Evolutionary conservation across 345 rosid genomes (phyloP), one percentile per base, ranked within the genome.

Genomic region (Arabis hirsuta): DNA sequence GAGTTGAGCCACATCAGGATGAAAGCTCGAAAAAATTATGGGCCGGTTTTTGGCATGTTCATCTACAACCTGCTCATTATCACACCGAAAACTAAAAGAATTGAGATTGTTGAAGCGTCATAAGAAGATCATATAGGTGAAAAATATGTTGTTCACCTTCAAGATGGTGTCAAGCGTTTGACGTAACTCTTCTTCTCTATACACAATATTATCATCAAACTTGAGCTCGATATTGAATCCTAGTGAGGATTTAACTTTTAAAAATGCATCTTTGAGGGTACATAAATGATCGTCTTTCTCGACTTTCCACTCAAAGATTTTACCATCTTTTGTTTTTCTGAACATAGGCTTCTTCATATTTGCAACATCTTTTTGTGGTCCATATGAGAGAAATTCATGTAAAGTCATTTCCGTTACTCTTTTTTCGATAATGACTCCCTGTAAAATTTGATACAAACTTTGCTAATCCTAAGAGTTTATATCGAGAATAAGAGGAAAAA

Each of bases 171-270:
- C 58, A 65, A 89, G 86, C 12, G 73, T 77, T 54, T 58, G 73
- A 12, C 38, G 46, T 67, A 89, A 82, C 59, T 85, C 69, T 57
- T 85, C 81, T n/a, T 82, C 82, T 12, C 68, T 72, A 64, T 87
- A 85, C 48, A 76, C 79, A 16, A 76, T 36, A 16, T 67, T 82
- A 79, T 89, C 92, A 70, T 87, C 96, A 26, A 89, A 87, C 67
- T 89, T 89, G 9, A 89, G 68, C 78, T 89, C 92, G 60, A 89
- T 79, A 65, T 89, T 85, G 58, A 87, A 87, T 2, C 96, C 90
- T 13, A 84, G 0, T 1, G 88, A 80, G 8, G 29, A 65, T 51
- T 87, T 74, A 2, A 87, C 87, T 39, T 67, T 73, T 31, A 64
- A 44, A 62, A 89, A 87, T 6, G 78, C 86, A 11, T 85, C 90